Conservation (phyloP, 2,329 filamentous ascomycete genomes). For the Colletotrichum phormii region DNA sequence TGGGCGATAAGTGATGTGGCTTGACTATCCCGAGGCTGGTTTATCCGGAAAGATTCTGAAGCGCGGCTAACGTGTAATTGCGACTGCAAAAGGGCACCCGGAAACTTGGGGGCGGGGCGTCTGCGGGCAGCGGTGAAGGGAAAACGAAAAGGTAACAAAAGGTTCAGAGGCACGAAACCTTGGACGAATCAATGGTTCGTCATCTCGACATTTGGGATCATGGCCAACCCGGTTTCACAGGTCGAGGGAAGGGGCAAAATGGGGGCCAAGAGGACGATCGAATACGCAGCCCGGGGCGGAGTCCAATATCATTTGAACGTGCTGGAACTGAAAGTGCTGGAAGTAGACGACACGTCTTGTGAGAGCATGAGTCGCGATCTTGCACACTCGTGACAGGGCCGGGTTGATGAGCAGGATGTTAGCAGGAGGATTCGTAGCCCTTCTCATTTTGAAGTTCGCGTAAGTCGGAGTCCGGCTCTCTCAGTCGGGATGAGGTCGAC, state of each 20-base stretch:
- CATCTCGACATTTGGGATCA: slow-evolving; percentile 17
- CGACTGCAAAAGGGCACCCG: neutral
- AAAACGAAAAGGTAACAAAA: slow-evolving; percentile 8
- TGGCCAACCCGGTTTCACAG: slow-evolving; percentile 20
- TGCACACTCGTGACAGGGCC: slow-evolving; percentile 16
- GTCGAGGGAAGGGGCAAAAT: slow-evolving; percentile 19
- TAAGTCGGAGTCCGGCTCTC: slow-evolving; percentile 16
- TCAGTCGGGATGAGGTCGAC: neutral
- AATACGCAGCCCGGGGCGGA: slow-evolving; percentile 12
- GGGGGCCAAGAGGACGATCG: slow-evolving; percentile 18
- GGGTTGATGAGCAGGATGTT: neutral
- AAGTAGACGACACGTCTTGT: slow-evolving; percentile 1
- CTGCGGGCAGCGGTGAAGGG: slow-evolving; percentile 6
- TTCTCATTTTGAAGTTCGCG: slow-evolving; percentile 9
- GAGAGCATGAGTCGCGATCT: slow-evolving; percentile 10
- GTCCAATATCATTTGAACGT: slow-evolving; percentile 3
- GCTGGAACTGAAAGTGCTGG: neutral
- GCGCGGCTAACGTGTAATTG: slow-evolving; percentile 15
- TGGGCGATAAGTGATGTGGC: neutral
- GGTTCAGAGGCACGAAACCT: neutral
- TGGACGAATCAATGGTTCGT: slow-evolving; percentile 12
- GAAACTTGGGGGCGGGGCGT: slow-evolving; percentile 26
- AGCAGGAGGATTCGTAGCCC: neutral
- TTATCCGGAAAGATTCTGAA: neutral
- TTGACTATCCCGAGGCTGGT: neutral